These are phyloP conservation scores for Cercophora sp. DNA, from an alignment of 495 filamentous ascomycete species.

Conservation along the genomic window DNA sequence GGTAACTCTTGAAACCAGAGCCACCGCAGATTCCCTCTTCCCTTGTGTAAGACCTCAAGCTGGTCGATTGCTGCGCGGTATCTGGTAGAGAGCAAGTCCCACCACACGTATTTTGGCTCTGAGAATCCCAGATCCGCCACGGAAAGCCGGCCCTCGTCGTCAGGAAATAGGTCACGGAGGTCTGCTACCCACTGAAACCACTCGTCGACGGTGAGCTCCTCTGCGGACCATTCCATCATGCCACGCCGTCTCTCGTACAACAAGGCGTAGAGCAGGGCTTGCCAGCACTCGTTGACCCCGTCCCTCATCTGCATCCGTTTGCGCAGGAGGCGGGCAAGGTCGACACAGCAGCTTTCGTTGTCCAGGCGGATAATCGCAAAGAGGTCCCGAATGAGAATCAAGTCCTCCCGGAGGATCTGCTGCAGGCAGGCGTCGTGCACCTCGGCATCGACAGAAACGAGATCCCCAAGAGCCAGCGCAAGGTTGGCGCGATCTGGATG, in stretches of 20 bases:
- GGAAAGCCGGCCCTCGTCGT: background rate
- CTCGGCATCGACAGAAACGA: slow-evolving; percentile 1
- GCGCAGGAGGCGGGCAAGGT: slow-evolving; percentile 11
- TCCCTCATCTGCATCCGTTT: slow-evolving; percentile 4
- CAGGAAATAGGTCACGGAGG: slow-evolving; percentile 10
- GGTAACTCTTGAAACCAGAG: slow-evolving; percentile 17
- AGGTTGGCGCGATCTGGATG: slow-evolving; percentile 10
- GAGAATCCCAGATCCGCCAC: slow-evolving; percentile 9
- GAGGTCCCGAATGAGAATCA: slow-evolving; percentile 10
- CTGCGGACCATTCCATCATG: slow-evolving; percentile 14
- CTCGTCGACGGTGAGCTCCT: slow-evolving; percentile 4
- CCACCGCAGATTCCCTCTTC: slow-evolving; percentile 11
- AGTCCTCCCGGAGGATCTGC: slow-evolving; percentile 12
- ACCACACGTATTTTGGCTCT: slow-evolving; percentile 7
- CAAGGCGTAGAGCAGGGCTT: slow-evolving; percentile 8
- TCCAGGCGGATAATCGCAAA: slow-evolving; percentile 5
- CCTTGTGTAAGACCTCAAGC: slow-evolving; percentile 10
- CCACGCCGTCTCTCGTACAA: slow-evolving; percentile 1
- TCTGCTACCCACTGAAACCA: slow-evolving; percentile 17
- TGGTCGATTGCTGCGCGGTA: slow-evolving; percentile 6
- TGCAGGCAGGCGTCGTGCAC: slow-evolving; percentile 10
- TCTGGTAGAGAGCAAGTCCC: slow-evolving; percentile 13
- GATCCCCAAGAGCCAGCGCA: slow-evolving; percentile 5
- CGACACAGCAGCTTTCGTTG: slow-evolving; percentile 10
- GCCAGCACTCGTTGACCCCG: slow-evolving; percentile 14